Conservation (phyloP, 2,329 filamentous ascomycete species). For the Metarhizium rileyi region DNA sequence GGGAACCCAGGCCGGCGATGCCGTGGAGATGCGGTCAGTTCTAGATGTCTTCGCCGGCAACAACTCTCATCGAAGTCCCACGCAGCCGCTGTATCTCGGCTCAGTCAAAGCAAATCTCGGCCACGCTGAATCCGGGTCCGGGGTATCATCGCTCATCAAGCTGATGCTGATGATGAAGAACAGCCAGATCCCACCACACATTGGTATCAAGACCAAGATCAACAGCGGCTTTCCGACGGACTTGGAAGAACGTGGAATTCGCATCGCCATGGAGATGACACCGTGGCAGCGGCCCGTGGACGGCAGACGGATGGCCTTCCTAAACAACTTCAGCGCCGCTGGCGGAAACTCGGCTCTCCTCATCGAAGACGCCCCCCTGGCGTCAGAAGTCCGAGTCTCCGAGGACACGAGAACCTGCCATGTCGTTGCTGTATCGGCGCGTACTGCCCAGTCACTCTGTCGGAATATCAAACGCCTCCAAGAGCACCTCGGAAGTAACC, state of each 20-base stretch:
- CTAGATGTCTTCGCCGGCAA: slow-evolving; percentile 41
- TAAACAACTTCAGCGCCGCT: slow-evolving; percentile 44
- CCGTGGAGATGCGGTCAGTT: slow-evolving; percentile 73
- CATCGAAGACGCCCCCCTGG: slow-evolving; percentile 46
- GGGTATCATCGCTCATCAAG: slow-evolving; percentile 34
- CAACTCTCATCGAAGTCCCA: slow-evolving; percentile 27
- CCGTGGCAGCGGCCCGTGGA: slow-evolving; percentile 19
- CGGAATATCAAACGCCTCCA: background rate
- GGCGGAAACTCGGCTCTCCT: slow-evolving; percentile 54
- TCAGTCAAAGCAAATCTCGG: slow-evolving; percentile 49
- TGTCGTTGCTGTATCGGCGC: slow-evolving; percentile 45
- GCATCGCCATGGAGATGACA: slow-evolving; percentile 26
- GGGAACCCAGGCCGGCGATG: slow-evolving; percentile 79
- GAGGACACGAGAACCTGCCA: slow-evolving; percentile 26
- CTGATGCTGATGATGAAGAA: slow-evolving; percentile 39
- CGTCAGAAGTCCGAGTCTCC: background rate
- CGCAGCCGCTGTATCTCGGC: slow-evolving; percentile 49
- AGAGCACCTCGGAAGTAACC: background rate
- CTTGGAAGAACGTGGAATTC: slow-evolving; percentile 28
- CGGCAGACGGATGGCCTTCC: slow-evolving; percentile 19
- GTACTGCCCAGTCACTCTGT: slow-evolving; percentile 25
- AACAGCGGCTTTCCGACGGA: slow-evolving; percentile 33
- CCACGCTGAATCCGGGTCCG: slow-evolving; percentile 35
- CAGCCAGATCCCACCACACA: slow-evolving; percentile 38
- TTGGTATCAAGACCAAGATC: slow-evolving; percentile 40